phyloP scores from a whole-genome alignment of 2,329 filamentous ascomycete genomes.

The Talaromyces amestolkiae region DNA sequence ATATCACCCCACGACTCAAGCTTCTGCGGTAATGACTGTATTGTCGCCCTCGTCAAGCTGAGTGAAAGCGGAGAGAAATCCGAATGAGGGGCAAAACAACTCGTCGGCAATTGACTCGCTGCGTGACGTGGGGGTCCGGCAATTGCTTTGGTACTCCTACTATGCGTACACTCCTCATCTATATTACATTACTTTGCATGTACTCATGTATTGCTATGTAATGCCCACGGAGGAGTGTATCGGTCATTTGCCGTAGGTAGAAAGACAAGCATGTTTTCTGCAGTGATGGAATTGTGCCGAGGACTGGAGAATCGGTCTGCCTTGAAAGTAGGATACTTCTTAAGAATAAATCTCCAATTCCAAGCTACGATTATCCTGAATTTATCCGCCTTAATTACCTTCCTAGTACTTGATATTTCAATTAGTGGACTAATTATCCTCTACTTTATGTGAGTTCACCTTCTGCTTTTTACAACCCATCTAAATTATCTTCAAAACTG shows the following conservation, averaged over 20 bases:
- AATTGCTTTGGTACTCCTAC: background rate
- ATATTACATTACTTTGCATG: background rate
- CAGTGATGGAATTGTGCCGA: background rate
- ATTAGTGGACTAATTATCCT: background rate
- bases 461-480: background rate
- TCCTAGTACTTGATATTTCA: background rate
- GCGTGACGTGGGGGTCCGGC: slow-evolving; percentile 14
- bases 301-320: background rate
- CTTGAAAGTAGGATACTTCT: too few relatives aligned
- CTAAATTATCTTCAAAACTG: background rate
- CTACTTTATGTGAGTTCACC: background rate
- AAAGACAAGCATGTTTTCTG: background rate
- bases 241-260: background rate
- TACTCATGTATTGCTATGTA: background rate
- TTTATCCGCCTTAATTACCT: background rate
- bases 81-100: slow-evolving; percentile 12
- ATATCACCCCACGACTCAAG: background rate
- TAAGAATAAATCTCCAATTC: background rate
- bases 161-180: background rate
- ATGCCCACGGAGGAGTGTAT: background rate
- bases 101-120: slow-evolving; percentile 11
- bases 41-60: background rate
- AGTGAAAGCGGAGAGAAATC: slow-evolving; percentile 16
- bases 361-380: background rate
- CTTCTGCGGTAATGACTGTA: background rate